phyloP scores from a whole-genome alignment of 2,329 filamentous ascomycete genomes.

The Aspergillus pseudoviridinutans region DNA sequence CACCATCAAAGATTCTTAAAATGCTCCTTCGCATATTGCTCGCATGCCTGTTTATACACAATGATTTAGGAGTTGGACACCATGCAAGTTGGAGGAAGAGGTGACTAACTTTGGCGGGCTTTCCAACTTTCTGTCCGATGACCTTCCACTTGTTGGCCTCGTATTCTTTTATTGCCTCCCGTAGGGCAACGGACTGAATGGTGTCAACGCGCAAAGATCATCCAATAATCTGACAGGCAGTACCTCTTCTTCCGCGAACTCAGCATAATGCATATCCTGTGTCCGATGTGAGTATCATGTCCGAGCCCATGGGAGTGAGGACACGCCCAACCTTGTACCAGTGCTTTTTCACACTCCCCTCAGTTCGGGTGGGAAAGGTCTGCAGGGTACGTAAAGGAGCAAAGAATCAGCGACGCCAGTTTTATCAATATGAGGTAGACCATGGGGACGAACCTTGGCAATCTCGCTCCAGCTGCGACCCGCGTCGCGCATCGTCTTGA shows the following conservation, averaged over 20 bases:
- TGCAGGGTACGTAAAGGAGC: slow-evolving; percentile 33
- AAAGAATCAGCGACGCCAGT: slow-evolving; percentile 2
- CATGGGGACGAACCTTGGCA: slow-evolving; percentile 67
- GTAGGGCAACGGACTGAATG: slow-evolving; percentile 50
- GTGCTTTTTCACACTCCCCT: slow-evolving; percentile 98
- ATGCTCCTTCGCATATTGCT: slow-evolving; percentile 95
- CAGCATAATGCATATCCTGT: slow-evolving; percentile 98
- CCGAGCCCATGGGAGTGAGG: neutral
- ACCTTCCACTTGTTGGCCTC: slow-evolving; percentile 98
- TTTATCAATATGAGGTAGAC: neutral
- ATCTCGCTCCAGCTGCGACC: slow-evolving; percentile 98
- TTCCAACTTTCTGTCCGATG: slow-evolving; percentile 94
- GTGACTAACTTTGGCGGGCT: slow-evolving; percentile 79
- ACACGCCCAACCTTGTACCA: slow-evolving; percentile 83
- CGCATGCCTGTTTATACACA: slow-evolving; percentile 59
- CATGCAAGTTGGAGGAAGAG: slow-evolving; percentile 11
- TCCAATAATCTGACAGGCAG: neutral
- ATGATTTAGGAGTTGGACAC: slow-evolving; percentile 15
- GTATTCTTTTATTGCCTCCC: slow-evolving; percentile 97
- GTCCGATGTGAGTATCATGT: slow-evolving; percentile 20
- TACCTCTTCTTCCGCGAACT: slow-evolving; percentile 89
- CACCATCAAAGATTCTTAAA: slow-evolving; percentile 52
- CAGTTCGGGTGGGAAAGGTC: slow-evolving; percentile 89
- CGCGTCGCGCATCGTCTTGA: slow-evolving; percentile 91
- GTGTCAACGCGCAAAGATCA: slow-evolving; percentile 10